Percentiles rank a stretch among this genome's conserved stretches.
Conservation (phyloP, 176 grass and related monocot species). For the Saccharum spontaneum region DNA sequence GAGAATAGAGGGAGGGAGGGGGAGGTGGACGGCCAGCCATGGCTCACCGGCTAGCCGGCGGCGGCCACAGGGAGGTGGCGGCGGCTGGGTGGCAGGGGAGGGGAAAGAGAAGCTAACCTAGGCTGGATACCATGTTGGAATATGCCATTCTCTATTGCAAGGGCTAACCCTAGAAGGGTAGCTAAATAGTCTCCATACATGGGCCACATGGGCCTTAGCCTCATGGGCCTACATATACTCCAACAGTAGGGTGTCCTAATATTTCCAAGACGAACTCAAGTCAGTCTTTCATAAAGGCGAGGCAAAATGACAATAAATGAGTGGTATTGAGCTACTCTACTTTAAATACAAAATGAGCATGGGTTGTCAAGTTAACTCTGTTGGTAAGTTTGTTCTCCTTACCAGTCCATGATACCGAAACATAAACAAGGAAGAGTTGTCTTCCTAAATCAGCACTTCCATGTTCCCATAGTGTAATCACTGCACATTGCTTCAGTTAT, state of each 20-base stretch:
- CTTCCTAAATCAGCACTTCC: not conserved
- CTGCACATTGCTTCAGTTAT: not conserved
- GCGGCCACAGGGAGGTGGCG: too few species aligned
- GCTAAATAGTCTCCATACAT: too few species aligned
- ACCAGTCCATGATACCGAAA: not conserved
- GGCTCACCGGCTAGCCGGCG: too few species aligned
- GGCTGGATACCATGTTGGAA: too few species aligned
- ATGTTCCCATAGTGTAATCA: constrained; percentile 9
- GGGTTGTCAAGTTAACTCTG: not conserved
- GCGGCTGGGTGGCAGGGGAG: too few species aligned
- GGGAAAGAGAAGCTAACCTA: too few species aligned
- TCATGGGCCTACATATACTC: too few species aligned
- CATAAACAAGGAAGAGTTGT: not conserved
- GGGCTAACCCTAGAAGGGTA: too few species aligned
- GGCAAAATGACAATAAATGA: constrained; percentile 1
- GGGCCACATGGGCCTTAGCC: too few species aligned
- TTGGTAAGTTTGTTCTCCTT: not conserved
- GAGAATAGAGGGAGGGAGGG: too few species aligned
- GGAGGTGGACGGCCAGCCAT: too few species aligned
- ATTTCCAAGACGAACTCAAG: not conserved
- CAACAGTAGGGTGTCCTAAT: not conserved
- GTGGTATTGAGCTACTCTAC: not conserved
- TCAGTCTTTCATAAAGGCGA: not conserved
- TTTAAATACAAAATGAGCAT: not conserved
- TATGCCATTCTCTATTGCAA: too few species aligned